These are phyloP conservation scores for Cucurbita moschata DNA, from an alignment of 306 rosid genomes.

Conservation along the genomic window DNA sequence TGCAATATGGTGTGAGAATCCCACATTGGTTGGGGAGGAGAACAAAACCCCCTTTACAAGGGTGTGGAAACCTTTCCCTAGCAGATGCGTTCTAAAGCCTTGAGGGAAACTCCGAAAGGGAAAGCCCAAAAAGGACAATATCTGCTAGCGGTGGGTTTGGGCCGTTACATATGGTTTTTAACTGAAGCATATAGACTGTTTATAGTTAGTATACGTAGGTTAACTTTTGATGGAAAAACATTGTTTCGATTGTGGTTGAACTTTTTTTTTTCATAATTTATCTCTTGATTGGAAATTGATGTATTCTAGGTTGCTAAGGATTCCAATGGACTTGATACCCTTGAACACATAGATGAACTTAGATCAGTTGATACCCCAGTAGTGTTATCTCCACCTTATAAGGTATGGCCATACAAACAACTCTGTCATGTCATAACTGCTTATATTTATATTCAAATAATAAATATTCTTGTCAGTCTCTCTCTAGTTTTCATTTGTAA, in stretches of 20 bases:
- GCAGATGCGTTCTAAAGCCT: too few species aligned
- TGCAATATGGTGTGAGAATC: background rate
- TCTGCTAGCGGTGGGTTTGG: too few species aligned
- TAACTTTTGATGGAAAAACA: background rate
- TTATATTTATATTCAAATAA: background rate
- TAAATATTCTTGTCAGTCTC: background rate
- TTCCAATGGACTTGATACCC: background rate
- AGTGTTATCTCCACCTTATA: slow-evolving; percentile 2
- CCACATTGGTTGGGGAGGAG: too few species aligned
- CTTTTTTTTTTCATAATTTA: background rate
- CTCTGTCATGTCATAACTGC: background rate
- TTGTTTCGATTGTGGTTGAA: background rate
- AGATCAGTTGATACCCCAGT: background rate
- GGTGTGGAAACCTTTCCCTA: too few species aligned
- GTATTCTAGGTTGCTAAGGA: background rate
- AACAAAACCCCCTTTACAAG: too few species aligned
- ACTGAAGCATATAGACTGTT: background rate
- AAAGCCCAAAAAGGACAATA: too few species aligned
- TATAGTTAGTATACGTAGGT: background rate
- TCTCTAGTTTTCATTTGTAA: background rate
- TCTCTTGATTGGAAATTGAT: background rate
- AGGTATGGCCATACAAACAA: background rate
- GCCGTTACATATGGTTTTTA: background rate
- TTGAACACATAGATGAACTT: background rate
- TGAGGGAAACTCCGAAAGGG: too few species aligned